Evolutionary conservation across 2,329 filamentous ascomycete genomes (phyloP).

Genomic region (Penicillium brevicompactum): DNA sequence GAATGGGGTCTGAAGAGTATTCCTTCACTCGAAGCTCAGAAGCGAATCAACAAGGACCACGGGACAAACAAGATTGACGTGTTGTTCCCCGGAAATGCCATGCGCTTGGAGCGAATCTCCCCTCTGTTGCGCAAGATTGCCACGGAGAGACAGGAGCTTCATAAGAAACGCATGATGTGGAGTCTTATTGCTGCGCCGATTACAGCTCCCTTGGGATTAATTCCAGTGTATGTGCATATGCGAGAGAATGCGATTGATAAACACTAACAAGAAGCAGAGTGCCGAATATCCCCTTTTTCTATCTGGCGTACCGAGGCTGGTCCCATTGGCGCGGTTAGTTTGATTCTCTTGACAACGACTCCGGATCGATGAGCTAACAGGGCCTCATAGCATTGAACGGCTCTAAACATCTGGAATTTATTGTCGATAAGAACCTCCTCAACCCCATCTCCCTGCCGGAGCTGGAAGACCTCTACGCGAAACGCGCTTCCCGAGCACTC

Average conservation of each 20-base stretch:
- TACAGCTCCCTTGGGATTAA: slow-evolving; percentile 75
- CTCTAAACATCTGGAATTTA: slow-evolving; percentile 80
- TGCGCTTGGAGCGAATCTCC: slow-evolving; percentile 65
- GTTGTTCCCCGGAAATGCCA: slow-evolving; percentile 71
- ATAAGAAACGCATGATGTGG: slow-evolving; percentile 76
- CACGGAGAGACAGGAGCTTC: slow-evolving; percentile 77
- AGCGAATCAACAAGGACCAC: slow-evolving; percentile 64
- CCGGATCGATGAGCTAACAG: slow-evolving; percentile 11
- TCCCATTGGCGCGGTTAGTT: slow-evolving; percentile 74
- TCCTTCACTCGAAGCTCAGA: slow-evolving; percentile 72
- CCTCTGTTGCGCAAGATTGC: slow-evolving; percentile 70
- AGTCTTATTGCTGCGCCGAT: slow-evolving; percentile 82
- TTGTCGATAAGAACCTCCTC: slow-evolving; percentile 73
- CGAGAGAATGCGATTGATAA: background rate
- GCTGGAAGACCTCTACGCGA: slow-evolving; percentile 74
- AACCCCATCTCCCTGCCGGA: slow-evolving; percentile 64
- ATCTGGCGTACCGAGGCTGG: slow-evolving; percentile 85
- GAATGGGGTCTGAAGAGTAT: slow-evolving; percentile 98
- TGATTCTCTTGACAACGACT: slow-evolving; percentile 12
- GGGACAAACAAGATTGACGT: slow-evolving; percentile 67
- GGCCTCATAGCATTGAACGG: slow-evolving; percentile 67
- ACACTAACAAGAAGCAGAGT: slow-evolving; percentile 57
- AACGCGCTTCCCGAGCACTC: slow-evolving; percentile 37
- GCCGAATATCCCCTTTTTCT: slow-evolving; percentile 96
- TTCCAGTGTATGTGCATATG: slow-evolving; percentile 71